Conservation (phyloP, 73 alveolate genomes). For the Durusdinium trenchii region DNA sequence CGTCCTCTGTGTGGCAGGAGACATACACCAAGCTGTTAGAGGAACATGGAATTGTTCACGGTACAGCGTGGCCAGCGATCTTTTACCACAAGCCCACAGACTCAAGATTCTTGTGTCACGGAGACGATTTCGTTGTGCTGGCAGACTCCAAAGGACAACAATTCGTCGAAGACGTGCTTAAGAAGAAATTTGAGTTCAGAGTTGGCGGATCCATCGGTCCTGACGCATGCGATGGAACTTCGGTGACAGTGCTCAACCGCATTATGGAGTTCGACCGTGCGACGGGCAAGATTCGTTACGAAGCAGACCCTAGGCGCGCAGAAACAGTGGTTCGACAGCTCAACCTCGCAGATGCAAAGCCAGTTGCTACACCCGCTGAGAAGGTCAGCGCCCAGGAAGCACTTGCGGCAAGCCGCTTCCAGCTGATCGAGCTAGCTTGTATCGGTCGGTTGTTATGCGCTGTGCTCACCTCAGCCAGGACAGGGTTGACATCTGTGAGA, state of each 20-base stretch:
- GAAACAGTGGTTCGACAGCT: neutral
- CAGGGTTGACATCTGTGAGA: conserved; percentile 25
- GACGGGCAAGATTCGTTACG: conserved; percentile 6
- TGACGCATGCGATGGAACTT: neutral
- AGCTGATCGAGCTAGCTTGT: neutral
- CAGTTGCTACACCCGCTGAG: neutral
- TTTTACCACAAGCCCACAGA: neutral
- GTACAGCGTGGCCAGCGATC: neutral
- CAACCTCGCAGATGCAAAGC: neutral
- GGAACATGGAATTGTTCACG: neutral
- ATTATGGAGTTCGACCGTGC: neutral
- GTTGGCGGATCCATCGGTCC: conserved; percentile 44
- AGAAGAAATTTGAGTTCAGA: neutral
- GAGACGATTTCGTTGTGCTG: conserved; percentile 10
- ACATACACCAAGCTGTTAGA: neutral
- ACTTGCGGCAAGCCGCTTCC: neutral
- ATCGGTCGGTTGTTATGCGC: conserved; percentile 3
- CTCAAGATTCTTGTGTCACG: neutral
- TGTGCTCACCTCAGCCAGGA: conserved; percentile 13
- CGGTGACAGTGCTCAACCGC: neutral
- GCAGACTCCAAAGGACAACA: neutral
- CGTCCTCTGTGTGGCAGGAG: neutral
- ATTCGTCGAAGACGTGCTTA: neutral
- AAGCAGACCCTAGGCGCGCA: conserved; percentile 43
- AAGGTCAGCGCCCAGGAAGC: neutral